A percentile compares a stretch with the other conserved stretches of the same genome.
phyloP scores from a whole-genome alignment of 2,329 filamentous ascomycete species.

The Penicillium sp. region DNA sequence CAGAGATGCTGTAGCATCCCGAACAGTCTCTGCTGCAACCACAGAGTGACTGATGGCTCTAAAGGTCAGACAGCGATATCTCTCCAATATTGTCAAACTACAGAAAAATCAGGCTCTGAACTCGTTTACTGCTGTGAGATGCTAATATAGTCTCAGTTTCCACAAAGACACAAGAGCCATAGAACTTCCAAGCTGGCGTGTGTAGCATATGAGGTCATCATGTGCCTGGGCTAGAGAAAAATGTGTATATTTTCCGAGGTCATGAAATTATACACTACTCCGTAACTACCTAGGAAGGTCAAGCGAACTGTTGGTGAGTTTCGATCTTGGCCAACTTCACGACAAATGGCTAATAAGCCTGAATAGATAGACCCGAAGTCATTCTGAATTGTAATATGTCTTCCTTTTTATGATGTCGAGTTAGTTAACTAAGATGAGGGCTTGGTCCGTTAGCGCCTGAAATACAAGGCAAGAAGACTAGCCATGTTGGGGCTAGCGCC shows the following conservation, averaged over 20 bases:
- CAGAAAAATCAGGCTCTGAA: neutral
- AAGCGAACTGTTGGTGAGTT: neutral
- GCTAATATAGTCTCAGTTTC: neutral
- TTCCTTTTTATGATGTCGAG: neutral
- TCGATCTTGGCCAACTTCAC: neutral
- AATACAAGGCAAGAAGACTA: neutral
- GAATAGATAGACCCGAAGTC: neutral
- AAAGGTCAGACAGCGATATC: neutral
- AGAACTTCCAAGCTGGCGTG: neutral
- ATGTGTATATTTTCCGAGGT: neutral
- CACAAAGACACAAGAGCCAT: neutral
- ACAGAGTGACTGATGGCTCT: neutral
- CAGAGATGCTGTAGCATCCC: neutral
- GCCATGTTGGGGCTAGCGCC: neutral
- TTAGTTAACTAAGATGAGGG: neutral
- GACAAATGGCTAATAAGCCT: no score
- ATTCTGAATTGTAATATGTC: no score
- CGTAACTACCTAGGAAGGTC: neutral
- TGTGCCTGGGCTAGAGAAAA: neutral
- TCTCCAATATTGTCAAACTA: neutral
- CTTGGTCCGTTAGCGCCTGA: neutral
- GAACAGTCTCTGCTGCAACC: neutral
- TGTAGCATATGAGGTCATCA: neutral
- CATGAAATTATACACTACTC: no score
- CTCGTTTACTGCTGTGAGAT: neutral